Evolutionary conservation across 2,329 filamentous ascomycete genomes (phyloP), one percentile per base, ranked within the genome.

Genomic region (Daldinia eschscholtzii): DNA sequence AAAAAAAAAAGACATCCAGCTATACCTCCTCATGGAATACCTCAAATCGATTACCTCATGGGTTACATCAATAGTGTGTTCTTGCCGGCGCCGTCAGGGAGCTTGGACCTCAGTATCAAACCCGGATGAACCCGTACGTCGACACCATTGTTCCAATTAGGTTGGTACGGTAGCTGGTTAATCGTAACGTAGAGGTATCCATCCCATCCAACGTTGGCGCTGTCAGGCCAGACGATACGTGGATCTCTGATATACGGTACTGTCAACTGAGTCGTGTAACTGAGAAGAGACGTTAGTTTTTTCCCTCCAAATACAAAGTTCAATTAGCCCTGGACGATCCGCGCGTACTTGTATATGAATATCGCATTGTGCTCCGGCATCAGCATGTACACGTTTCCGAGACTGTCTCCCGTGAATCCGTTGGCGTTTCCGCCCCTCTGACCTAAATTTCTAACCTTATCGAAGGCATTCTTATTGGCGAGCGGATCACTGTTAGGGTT

Each of bases 181-280:
- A 84, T 82, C 60, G 83, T 84, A 64, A 84, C 73, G 67, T 86
- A 85, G 13, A 85, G 72, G 57, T 83, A 85, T 2, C 79, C 82
- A 73, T 84, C 82, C 35, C 76, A 79, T 0, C 78, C 81, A 15
- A 82, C 74, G 53, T 79, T 81, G 15, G 79, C 79, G 48, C 80
- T 80, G 70, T 84, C 81, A 0, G 80, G 79, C 82, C 80, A 84
- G 12, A 84, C 66, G 18, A 83, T 82, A 26, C 82, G 74, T 12
- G 81, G 81, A 62, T 84, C 82, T 23, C 80, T 70, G 1, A 83
- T 74, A 63, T 81, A 83, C 0, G 76, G 76, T 9, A 10, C 46
- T 6, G 46, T 52, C 4, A 52, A 52, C 9, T 12, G 46, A 12
- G 46, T 18, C 46, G 46, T 52, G 15, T 33, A 33, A 12, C 46